Base-by-base conservation (phyloP, 768 basidiomycete species). In the Xerocomellus chrysenteron region DNA sequence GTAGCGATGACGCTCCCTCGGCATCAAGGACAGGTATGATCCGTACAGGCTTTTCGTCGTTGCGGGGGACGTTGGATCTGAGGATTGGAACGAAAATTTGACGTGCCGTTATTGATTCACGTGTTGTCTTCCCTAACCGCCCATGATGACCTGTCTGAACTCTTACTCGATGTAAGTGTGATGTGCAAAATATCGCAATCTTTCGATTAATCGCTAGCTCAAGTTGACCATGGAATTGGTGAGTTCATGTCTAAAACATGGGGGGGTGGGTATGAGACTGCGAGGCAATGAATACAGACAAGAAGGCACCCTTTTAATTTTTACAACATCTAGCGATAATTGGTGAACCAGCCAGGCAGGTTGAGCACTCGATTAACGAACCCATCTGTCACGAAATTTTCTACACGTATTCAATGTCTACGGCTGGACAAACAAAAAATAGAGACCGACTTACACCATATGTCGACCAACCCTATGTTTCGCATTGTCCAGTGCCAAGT, bases 1-100 rank as follows among this genome's bases (percentile, higher is more conserved):
- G 5, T 26, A 26, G 2, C 26, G 1, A 16, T 16, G 36, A 37
- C 11, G 39, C 39, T n/a, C 39, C 36, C 2, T 40, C 17, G n/a
- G n/a, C 39, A 78, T 83, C 64, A 82, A 83, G 64, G 43, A 60
- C 24, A 47, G 2, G 44, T 61, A 61, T n/a, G 60, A 59, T 42
- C 54, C 51, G 8, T 8, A 61, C 17, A 35, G 36, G 16, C 9
- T 61, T 8, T 61, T 61, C 13, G 51, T 61, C 0, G 60, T 53
- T 13, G 49, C 36, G 2, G 51, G 52, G 40, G 65, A 33, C 1
- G 63, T 51, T 1, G 75, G 75, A 6, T 74, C 67, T 1, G 70
- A 59, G 14, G 58, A 61, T 4, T 61, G 58, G 60, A 61, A 54
- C 51, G 19, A 24, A 9, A 19, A 56, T 7, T 37, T 53, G 51